These are phyloP conservation scores for Stagonosporopsis chrysanthemi DNA, from an alignment of 2,329 filamentous ascomycete genomes.

Conservation along the genomic window DNA sequence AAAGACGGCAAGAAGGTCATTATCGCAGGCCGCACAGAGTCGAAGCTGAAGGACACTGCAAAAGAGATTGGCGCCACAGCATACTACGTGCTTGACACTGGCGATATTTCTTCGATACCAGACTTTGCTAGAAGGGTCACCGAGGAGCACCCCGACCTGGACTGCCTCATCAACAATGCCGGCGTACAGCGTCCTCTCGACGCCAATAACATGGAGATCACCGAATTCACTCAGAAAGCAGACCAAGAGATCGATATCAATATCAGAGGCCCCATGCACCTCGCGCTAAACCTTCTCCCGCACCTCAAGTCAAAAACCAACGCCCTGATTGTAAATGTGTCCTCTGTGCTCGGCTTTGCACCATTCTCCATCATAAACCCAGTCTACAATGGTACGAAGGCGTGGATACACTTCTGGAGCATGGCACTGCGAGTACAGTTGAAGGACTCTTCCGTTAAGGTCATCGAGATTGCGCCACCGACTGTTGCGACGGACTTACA, in stretches of 20 bases:
- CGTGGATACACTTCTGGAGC: slow-evolving; percentile 65
- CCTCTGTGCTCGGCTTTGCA: slow-evolving; percentile 61
- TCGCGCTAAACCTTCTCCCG: slow-evolving; percentile 57
- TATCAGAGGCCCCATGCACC: slow-evolving; percentile 56
- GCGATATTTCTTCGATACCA: slow-evolving; percentile 55
- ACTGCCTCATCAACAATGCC: slow-evolving; percentile 68
- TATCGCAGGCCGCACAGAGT: slow-evolving; percentile 63
- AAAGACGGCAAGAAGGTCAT: slow-evolving; percentile 58
- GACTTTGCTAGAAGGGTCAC: slow-evolving; percentile 57
- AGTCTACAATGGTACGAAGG: slow-evolving; percentile 67
- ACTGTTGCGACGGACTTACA: slow-evolving; percentile 64
- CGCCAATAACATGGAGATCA: slow-evolving; percentile 47
- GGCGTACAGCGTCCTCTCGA: slow-evolving; percentile 64
- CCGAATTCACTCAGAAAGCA: slow-evolving; percentile 58
- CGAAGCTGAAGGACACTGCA: slow-evolving; percentile 57
- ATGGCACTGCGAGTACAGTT: slow-evolving; percentile 55
- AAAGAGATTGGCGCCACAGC: slow-evolving; percentile 55
- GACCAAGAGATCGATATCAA: slow-evolving; percentile 56
- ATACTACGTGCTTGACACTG: slow-evolving; percentile 63
- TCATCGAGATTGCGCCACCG: slow-evolving; percentile 65
- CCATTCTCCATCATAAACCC: slow-evolving; percentile 64
- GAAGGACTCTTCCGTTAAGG: slow-evolving; percentile 52
- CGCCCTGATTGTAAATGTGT: slow-evolving; percentile 62
- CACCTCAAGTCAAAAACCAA: slow-evolving; percentile 57
- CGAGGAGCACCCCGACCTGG: slow-evolving; percentile 61